A percentile compares a stretch with the other conserved stretches of the same genome.
These are phyloP conservation scores for Colletotrichum neosansevieriae DNA, from an alignment of 2,329 filamentous ascomycete genomes.

Conservation along the genomic window DNA sequence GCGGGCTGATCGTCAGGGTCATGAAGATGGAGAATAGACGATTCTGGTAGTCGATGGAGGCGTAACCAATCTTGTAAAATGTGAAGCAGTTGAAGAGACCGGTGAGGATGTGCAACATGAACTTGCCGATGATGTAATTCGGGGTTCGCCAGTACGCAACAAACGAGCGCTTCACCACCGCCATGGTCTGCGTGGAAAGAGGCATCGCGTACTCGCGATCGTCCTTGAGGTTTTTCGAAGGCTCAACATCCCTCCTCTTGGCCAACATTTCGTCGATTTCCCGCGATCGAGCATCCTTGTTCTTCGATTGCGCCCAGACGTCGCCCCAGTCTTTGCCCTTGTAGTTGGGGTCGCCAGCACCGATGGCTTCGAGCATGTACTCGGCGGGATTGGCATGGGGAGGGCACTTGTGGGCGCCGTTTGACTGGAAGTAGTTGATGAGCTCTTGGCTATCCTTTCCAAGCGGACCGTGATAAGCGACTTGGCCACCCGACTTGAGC, in stretches of 20 bases:
- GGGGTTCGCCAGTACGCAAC: slow-evolving; percentile 75
- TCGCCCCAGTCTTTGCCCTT: slow-evolving; percentile 72
- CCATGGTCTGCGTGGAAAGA: slow-evolving; percentile 62
- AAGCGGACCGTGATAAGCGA: slow-evolving; percentile 67
- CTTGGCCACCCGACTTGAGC: slow-evolving; percentile 64
- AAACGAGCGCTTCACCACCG: slow-evolving; percentile 70
- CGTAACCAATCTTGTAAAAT: slow-evolving; percentile 72
- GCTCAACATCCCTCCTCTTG: slow-evolving; percentile 55
- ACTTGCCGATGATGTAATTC: slow-evolving; percentile 72
- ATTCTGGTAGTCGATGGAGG: slow-evolving; percentile 74
- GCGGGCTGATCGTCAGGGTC: slow-evolving; percentile 79
- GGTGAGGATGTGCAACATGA: slow-evolving; percentile 71
- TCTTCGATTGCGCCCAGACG: slow-evolving; percentile 67
- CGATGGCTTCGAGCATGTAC: slow-evolving; percentile 68
- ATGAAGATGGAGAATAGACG: slow-evolving; percentile 82
- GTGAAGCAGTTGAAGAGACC: slow-evolving; percentile 79
- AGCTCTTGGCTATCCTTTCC: slow-evolving; percentile 61
- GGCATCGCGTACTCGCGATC: slow-evolving; percentile 74
- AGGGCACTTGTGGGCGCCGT: slow-evolving; percentile 62
- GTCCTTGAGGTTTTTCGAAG: slow-evolving; percentile 56
- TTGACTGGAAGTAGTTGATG: slow-evolving; percentile 64
- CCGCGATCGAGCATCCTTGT: slow-evolving; percentile 57
- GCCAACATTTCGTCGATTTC: slow-evolving; percentile 67
- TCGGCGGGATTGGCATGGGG: slow-evolving; percentile 65
- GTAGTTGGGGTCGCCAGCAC: slow-evolving; percentile 72